Base-by-base conservation (phyloP, 306 rosid genomes). In the Hylodesmum podocarpum region DNA sequence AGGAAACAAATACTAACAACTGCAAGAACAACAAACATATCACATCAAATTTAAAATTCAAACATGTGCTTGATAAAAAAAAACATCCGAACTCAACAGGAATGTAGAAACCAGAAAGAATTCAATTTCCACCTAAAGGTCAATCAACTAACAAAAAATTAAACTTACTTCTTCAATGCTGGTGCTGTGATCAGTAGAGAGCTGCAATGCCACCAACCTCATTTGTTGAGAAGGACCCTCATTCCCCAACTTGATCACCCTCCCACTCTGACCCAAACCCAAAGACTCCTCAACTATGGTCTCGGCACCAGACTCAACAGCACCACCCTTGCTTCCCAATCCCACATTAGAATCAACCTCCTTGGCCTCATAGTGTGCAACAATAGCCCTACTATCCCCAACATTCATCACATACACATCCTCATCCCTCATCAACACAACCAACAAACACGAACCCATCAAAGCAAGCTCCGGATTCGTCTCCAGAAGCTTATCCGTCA, bases 321-420 rank as follows among this genome's bases (percentile, higher is more conserved):
- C 80, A 66, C 70, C 84, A 28, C 80, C 83, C 73, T 75, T 84
- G 79, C 21, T 77, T 25, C 44, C 54, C 18, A 73, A 72, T 47
- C 78, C 87, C 28, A 24, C 44, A 58, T 78, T 82, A 5, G 88
- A 84, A 47, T 73, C 75, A 61, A 79, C 86, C 80, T 88, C 90
- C 77, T 83, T 90, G n/a, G 83, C 78, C 75, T 89, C 91, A 66
- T 82, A 90, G 65, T 91, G 97, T 0, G 96, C 97, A 44, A 91
- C 95, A 18, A 94, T 87, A 16, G 98, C 97, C 19, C 98, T 83
- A 70, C 98, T 94, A 74, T 94, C 98, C 76, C 98, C 98, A n/a
- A 94, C 89, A 87, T 91, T 94, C 97, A 94, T 94, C 66, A 93
- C 93, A 79, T 93, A 93, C 76, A 93, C 97, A 80, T 93, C 98